phyloP scores from a whole-genome alignment of 495 filamentous ascomycete genomes.

The Hypoxylon rickii region DNA sequence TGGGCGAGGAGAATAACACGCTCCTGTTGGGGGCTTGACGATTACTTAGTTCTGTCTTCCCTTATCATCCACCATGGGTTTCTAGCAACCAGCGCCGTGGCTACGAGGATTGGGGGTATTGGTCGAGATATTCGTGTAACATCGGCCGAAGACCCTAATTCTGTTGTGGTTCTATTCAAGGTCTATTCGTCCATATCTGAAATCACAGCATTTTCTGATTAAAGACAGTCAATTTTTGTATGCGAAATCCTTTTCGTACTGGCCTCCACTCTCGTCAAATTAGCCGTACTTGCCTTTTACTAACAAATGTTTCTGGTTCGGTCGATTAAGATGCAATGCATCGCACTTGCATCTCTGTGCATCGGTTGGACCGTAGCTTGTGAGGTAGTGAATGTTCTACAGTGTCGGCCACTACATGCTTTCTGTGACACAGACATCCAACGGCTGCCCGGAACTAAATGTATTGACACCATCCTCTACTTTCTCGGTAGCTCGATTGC shows the following conservation, averaged over 20 bases:
- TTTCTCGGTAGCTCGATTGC: conserved; percentile 8
- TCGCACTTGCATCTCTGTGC: too few relatives aligned
- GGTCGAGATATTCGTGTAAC: too few relatives aligned
- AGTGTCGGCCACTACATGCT: conserved; percentile 5
- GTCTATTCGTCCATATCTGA: too few relatives aligned
- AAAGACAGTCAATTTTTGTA: too few relatives aligned
- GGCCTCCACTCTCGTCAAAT: too few relatives aligned
- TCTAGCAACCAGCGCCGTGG: not conserved
- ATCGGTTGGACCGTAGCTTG: conserved; percentile 1
- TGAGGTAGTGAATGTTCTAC: not conserved
- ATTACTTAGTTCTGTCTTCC: not conserved
- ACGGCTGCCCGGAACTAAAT: not conserved
- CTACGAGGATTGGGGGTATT: not conserved
- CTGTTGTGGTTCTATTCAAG: not conserved
- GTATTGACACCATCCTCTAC: not conserved
- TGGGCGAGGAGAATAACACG: not conserved
- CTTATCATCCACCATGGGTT: not conserved
- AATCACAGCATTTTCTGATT: too few relatives aligned
- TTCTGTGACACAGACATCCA: conserved; percentile 13
- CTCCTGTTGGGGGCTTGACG: not conserved
- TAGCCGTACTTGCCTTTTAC: too few relatives aligned
- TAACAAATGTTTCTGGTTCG: too few relatives aligned
- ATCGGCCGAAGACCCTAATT: not conserved
- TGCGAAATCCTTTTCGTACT: too few relatives aligned
- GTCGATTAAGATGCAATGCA: too few relatives aligned